Percentiles rank a stretch among this genome's conserved stretches.
Evolutionary conservation across 352 stramenopile species (phyloP).

Genomic region (Plasmopara halstedii): DNA sequence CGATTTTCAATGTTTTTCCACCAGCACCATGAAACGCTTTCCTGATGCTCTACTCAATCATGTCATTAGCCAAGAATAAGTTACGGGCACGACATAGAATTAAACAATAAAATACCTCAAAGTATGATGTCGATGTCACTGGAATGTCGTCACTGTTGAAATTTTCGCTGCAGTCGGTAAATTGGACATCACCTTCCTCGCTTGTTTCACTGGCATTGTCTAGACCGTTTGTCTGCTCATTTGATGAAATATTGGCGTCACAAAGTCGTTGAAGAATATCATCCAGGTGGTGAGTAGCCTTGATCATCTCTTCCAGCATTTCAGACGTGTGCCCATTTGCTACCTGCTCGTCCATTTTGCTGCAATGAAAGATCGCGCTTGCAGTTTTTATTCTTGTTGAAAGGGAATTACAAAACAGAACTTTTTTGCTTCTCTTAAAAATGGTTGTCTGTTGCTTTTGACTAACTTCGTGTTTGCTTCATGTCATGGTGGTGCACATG

Average conservation of each 20-base stretch:
- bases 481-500: too few relatives aligned
- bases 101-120: too few relatives aligned
- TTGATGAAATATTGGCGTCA: background rate
- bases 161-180: constrained; percentile 6
- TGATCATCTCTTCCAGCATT: constrained; percentile 24
- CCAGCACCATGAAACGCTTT: background rate
- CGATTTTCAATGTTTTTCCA: background rate
- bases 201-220: background rate
- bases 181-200: background rate
- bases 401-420: background rate
- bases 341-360: background rate
- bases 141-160: background rate
- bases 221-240: background rate
- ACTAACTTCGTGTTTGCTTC: too few relatives aligned
- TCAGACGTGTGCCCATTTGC: background rate
- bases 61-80: too few relatives aligned
- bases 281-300: constrained; percentile 28
- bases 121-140: constrained; percentile 1
- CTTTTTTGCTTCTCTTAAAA: too few relatives aligned
- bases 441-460: too few relatives aligned
- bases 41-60: constrained; percentile 3
- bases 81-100: too few relatives aligned
- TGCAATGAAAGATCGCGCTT: constrained; percentile 1
- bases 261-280: constrained; percentile 45
- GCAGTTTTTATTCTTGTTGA: background rate